phyloP scores from a whole-genome alignment of 495 filamentous ascomycete genomes.

The Letharia columbiana region DNA sequence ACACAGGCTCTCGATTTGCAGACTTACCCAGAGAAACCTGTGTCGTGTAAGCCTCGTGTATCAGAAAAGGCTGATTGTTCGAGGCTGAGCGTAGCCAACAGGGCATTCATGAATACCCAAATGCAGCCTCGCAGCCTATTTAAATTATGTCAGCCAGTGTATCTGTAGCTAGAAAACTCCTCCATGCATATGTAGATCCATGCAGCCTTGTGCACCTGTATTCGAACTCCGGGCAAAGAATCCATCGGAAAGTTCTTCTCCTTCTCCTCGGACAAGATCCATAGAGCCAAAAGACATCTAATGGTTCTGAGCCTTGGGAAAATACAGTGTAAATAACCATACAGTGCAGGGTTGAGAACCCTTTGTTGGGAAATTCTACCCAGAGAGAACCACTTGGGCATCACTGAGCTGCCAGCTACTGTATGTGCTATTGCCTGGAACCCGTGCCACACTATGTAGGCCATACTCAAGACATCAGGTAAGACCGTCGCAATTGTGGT shows the following conservation, averaged over 20 bases:
- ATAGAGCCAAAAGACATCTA: not conserved
- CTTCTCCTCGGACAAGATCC: not conserved
- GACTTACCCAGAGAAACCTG: conserved; percentile 1
- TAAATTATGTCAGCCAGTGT: not conserved
- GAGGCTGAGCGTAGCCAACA: not conserved
- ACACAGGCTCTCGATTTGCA: conserved; percentile 5
- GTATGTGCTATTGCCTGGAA: not conserved
- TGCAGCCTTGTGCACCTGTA: not conserved
- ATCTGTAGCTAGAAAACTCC: not conserved
- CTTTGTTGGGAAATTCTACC: not conserved
- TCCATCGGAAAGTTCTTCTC: not conserved
- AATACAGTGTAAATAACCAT: too few relatives aligned
- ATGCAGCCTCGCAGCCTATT: not conserved
- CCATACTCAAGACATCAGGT: not conserved
- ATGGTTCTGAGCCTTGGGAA: too few relatives aligned
- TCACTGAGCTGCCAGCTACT: not conserved
- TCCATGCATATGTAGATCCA: not conserved
- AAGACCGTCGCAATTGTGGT: not conserved
- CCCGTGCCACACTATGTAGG: not conserved
- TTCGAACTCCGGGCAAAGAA: not conserved
- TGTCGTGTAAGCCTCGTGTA: too few relatives aligned
- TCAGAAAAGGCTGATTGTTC: not conserved
- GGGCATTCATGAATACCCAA: not conserved
- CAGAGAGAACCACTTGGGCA: not conserved
- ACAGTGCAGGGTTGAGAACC: not conserved